Percentiles rank a stretch among this genome's conserved stretches.
Evolutionary conservation across 2,329 filamentous ascomycete genomes (phyloP).

Genomic region (Plenodomus lindquistii): DNA sequence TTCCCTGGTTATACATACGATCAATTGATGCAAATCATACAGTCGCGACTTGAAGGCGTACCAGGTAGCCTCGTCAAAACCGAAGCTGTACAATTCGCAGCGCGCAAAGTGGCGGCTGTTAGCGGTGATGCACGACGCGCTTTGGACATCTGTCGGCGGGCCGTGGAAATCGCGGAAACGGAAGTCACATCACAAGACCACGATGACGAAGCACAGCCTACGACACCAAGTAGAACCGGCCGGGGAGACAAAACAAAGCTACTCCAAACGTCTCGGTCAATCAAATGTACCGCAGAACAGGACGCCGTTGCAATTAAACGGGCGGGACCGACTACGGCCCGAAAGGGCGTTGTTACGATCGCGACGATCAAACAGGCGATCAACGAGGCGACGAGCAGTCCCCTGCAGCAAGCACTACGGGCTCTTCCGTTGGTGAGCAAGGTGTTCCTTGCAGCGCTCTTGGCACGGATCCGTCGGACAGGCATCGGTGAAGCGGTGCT

Average conservation of each 20-base stretch:
- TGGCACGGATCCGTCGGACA: constrained; percentile 77
- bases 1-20: constrained; percentile 97
- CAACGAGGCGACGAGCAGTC: constrained; percentile 90
- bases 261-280: constrained; percentile 17
- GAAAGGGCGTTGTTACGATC: constrained; percentile 74
- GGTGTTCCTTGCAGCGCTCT: constrained; percentile 79
- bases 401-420: constrained; percentile 85
- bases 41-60: constrained; percentile 87
- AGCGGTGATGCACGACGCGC: constrained; percentile 91
- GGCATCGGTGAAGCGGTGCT: constrained; percentile 86
- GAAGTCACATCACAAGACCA: constrained; percentile 52
- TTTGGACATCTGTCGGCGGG: constrained; percentile 91
- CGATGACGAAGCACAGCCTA: constrained; percentile 49
- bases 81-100: constrained; percentile 94
- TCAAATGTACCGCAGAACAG: constrained; percentile 24
- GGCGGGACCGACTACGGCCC: constrained; percentile 17
- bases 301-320: constrained; percentile 29
- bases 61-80: constrained; percentile 87
- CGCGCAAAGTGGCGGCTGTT: constrained; percentile 93
- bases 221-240: constrained; percentile 66
- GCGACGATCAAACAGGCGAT: constrained; percentile 93
- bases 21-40: constrained; percentile 95
- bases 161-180: constrained; percentile 90
- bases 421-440: constrained; percentile 81
- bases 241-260: constrained; percentile 40